Conservation (phyloP, 2,329 filamentous ascomycete genomes). For the Laburnicola sp. region DNA sequence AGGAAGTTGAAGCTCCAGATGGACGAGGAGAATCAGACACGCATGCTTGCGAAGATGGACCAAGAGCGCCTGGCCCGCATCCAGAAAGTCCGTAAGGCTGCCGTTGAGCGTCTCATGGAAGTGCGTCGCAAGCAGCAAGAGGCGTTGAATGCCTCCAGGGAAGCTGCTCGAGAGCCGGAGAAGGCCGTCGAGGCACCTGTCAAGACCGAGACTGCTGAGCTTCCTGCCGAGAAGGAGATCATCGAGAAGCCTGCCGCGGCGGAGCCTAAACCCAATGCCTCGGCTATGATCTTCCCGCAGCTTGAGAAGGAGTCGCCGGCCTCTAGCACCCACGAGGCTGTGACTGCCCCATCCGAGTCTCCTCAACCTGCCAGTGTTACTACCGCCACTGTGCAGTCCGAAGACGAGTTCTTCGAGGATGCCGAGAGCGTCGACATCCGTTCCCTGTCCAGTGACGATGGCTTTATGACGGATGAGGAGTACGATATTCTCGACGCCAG, state of each 20-base stretch:
- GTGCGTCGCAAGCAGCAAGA: slow-evolving; percentile 41
- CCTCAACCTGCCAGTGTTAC: slow-evolving; percentile 33
- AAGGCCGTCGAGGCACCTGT: slow-evolving; percentile 16
- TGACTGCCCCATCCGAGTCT: slow-evolving; percentile 31
- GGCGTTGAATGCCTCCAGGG: slow-evolving; percentile 26
- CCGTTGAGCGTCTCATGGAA: slow-evolving; percentile 40
- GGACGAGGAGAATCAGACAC: slow-evolving; percentile 12
- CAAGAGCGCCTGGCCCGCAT: slow-evolving; percentile 24
- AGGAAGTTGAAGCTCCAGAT: slow-evolving; percentile 28
- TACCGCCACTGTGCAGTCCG: slow-evolving; percentile 44
- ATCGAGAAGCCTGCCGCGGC: slow-evolving; percentile 10
- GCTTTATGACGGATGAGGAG: slow-evolving; percentile 95
- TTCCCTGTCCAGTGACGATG: slow-evolving; percentile 60
- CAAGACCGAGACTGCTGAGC: slow-evolving; percentile 30
- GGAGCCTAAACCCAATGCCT: slow-evolving; percentile 24
- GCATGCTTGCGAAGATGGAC: slow-evolving; percentile 27
- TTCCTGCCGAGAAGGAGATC: slow-evolving; percentile 42
- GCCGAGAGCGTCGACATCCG: slow-evolving; percentile 59
- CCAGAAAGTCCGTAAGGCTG: slow-evolving; percentile 39
- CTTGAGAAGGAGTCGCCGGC: slow-evolving; percentile 90
- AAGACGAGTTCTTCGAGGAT: slow-evolving; percentile 61
- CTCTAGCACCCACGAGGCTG: slow-evolving; percentile 74
- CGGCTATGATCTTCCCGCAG: slow-evolving; percentile 93
- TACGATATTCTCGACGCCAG: slow-evolving; percentile 96
- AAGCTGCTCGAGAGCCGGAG: slow-evolving; percentile 37